phyloP scores from a whole-genome alignment of 768 basidiomycete species.

The Psilocybe tampanensis region DNA sequence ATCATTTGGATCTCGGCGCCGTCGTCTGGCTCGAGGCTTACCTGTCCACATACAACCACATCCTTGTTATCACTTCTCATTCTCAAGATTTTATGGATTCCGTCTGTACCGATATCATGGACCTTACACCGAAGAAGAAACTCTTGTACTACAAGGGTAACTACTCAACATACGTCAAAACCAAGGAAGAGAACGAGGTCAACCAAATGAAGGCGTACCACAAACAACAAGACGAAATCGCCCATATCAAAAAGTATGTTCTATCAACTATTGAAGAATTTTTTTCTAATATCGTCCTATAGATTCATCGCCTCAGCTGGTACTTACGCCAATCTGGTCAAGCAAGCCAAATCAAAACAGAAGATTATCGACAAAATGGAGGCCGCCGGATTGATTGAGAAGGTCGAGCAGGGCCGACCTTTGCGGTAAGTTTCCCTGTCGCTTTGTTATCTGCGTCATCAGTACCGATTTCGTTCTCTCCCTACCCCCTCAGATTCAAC shows the following conservation, averaged over 20 bases:
- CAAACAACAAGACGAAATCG: constrained; percentile 98
- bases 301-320: constrained; percentile 99
- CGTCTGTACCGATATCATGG: constrained; percentile 98
- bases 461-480: neutral
- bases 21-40: constrained; percentile 99
- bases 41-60: constrained; percentile 97
- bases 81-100: constrained; percentile 99
- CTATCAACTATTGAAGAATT: neutral
- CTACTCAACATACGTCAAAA: constrained; percentile 96
- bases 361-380: constrained; percentile 99
- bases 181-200: constrained; percentile 95
- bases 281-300: neutral
- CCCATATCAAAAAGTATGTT: constrained; percentile 91
- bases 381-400: constrained; percentile 95
- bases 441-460: neutral
- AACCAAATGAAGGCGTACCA: constrained; percentile 99
- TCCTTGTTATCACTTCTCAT: constrained; percentile 95
- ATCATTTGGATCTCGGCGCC: constrained; percentile 94
- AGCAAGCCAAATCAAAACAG: constrained; percentile 99
- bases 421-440: constrained; percentile 44
- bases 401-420: constrained; percentile 72
- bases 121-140: constrained; percentile 90
- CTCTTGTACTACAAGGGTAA: constrained; percentile 95
- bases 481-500: constrained; percentile 60
- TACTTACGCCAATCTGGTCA: constrained; percentile 98